Base-by-base conservation (phyloP, 1,284 basidiomycete genomes). In the Mycena citricolor region DNA sequence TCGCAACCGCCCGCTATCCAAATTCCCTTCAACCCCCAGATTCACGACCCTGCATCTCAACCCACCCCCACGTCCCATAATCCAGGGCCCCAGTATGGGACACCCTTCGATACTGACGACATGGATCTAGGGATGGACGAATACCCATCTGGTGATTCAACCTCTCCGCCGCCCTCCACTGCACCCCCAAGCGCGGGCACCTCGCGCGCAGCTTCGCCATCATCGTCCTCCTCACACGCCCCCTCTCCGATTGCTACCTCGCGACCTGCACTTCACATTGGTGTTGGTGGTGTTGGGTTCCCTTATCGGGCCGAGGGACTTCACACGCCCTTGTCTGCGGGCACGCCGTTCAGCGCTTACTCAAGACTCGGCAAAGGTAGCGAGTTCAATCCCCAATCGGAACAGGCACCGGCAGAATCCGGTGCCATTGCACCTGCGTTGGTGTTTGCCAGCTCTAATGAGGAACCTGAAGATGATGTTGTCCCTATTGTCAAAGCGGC, bases 111-210 rank as follows among this genome's bases (percentile, higher is more conserved):
- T 59, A 71, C 83, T 0, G 86, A 88, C 60, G 86, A 89, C 55
- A 89, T 88, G 86, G 86, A 89, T 54, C 70, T 89, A 20, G 84
- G 86, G 39, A 60, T 81, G 20, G 79, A 82, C 42, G 58, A 69
- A n/a, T 66, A 73, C 63, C 54, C 68, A 65, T 54, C 66, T 46
- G 68, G 70, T 0, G 67, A 61, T 32, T 57, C 66, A 28, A 67
- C 67, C 52, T 69, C 72, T 0, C 70, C 74, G 5, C 63, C 68
- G 5, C 58, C 68, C 0, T 70, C 69, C 17, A 67, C 68, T 24
- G 66, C 39, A 8, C 58, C 68, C 21, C 52, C 69, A 8, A 67
- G 67, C 28, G 61, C 73, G 5, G 69, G 68, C 52, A 70, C 76
- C 3, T 76, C 76, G 11, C 68, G 51, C 19, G 39, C 47, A 24